A percentile compares a stretch with the other conserved stretches of the same genome.
phyloP scores from a whole-genome alignment of 169 alveolate species.

The Plasmodium chabaudi region DNA sequence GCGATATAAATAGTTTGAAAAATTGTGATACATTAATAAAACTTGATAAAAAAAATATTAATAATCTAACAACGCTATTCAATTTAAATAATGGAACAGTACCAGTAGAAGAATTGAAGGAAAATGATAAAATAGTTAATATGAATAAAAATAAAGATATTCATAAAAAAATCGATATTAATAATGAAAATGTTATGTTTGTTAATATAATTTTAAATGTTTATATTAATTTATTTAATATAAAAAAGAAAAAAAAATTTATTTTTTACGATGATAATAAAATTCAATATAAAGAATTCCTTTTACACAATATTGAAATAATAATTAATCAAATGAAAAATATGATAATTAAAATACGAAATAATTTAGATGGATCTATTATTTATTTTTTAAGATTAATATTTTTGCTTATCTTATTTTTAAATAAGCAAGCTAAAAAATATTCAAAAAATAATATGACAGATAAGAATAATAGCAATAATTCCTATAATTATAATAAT shows the following conservation, averaged over 20 bases:
- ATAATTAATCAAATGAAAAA: constrained; percentile 30
- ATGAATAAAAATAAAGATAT: not conserved
- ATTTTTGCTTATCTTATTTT: constrained; percentile 31
- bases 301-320: constrained; percentile 38
- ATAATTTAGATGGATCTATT: constrained; percentile 18
- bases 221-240: constrained; percentile 42
- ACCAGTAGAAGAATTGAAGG: not conserved
- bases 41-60: too few relatives aligned
- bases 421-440: constrained; percentile 31
- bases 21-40: too few relatives aligned
- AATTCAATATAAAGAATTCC: constrained; percentile 39
- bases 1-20: not conserved
- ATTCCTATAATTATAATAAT: not conserved
- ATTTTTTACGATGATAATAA: constrained; percentile 51
- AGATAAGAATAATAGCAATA: not conserved
- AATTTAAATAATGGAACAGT: too few relatives aligned
- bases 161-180: constrained; percentile 7
- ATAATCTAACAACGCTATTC: too few relatives aligned
- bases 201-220: constrained; percentile 56
- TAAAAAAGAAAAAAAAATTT: constrained; percentile 16
- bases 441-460: not conserved
- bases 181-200: constrained; percentile 44
- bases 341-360: constrained; percentile 46
- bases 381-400: constrained; percentile 39
- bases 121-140: not conserved